phyloP scores from a whole-genome alignment of 345 rosid species.

The Isatis tinctoria region DNA sequence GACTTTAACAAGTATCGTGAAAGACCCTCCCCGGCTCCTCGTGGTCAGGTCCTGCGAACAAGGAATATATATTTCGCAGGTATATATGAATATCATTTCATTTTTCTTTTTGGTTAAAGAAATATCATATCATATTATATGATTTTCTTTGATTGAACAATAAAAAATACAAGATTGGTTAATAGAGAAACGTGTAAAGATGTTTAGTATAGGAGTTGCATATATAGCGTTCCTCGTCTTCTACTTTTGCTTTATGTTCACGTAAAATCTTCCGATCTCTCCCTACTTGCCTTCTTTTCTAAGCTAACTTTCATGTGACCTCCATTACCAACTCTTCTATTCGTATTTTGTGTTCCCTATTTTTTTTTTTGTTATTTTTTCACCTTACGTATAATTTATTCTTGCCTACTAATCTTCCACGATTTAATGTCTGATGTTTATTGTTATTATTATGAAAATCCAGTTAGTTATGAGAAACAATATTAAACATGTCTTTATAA shows the following conservation, averaged over 20 bases:
- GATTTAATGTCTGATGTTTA: not conserved
- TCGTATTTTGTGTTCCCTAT: not conserved
- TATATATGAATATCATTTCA: no score
- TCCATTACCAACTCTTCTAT: slow-evolving; percentile 16
- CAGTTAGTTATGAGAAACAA: not conserved
- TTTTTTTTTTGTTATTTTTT: not conserved
- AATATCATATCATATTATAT: not conserved
- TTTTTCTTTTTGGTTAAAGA: not conserved
- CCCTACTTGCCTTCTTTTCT: slow-evolving; percentile 25
- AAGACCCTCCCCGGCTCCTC: slow-evolving; percentile 9
- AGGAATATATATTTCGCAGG: not conserved
- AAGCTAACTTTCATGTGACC: slow-evolving; percentile 34
- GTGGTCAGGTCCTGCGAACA: slow-evolving; percentile 6
- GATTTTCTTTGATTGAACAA: not conserved
- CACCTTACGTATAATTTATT: not conserved
- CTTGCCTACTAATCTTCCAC: not conserved
- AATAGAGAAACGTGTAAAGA: slow-evolving; percentile 23
- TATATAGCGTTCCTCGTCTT: slow-evolving; percentile 21
- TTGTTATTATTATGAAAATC: no score
- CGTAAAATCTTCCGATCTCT: slow-evolving; percentile 17
- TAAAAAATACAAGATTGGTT: not conserved
- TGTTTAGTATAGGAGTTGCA: not conserved
- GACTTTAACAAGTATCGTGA: not conserved
- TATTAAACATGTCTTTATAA: not conserved
- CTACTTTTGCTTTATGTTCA: slow-evolving; percentile 23